Evolutionary conservation across 176 grass and related monocot genomes (phyloP), one percentile per base, ranked within the genome.

Genomic region (Areca catechu): DNA sequence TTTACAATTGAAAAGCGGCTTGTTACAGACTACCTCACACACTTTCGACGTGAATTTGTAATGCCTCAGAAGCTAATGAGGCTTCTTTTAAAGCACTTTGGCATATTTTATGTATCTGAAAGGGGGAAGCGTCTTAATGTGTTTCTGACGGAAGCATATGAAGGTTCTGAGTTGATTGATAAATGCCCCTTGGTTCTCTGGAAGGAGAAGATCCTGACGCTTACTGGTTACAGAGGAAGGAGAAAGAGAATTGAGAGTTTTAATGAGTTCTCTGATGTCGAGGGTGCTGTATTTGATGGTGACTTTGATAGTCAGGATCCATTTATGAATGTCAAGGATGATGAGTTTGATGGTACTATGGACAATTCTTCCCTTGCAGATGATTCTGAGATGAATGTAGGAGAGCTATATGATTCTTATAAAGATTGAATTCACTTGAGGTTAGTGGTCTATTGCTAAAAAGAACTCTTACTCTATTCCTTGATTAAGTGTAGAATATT

Each of bases 21-120:
- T 56, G 91, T 95, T 51, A 95, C 86, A 0, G 83, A 95, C 68
- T 83, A 95, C 34, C 82, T 90, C 43, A 95, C 91, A 0, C 82
- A 87, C 71, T 95, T 95, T 61, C 68, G 83, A 15, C 75, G 74
- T 23, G 90, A 95, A 76, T 87, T 95, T 86, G 80, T 87, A 24
- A 90, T 87, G 91, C 86, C 91, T 6, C 91, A 95, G 62, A 90
- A 95, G 69, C 70, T 95, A 48, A 88, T 85, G 89, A 78, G 89
- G 64, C 53, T 95, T 30, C 72, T 85, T 16, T 64, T 95, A 70
- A 89, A 95, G 70, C 82, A 95, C 67, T 83, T 86, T 67, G 90
- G 82, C 50, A 81, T 95, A 28, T 95, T 95, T 71, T 95, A 95
- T 66, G 83, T 90, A 48, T 95, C 83, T 10, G 90, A 90, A 70